Evolutionary conservation across 2,329 filamentous ascomycete species (phyloP), one percentile per base, ranked within the genome.

Genomic region (Colletotrichum chrysophilum): DNA sequence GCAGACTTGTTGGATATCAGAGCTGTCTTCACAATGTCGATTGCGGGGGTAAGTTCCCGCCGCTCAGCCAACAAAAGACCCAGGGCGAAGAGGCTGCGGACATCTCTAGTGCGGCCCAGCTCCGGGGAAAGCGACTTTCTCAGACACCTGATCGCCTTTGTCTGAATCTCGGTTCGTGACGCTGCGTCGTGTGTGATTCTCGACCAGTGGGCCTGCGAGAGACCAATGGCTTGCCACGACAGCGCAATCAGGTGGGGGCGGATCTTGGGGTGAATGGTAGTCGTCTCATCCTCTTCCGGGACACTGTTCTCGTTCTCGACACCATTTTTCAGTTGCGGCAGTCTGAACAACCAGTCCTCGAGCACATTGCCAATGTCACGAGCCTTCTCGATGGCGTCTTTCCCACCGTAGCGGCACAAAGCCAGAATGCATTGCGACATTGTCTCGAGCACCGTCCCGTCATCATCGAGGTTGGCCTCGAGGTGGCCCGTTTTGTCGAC

Each of bases 161-260:
- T 88, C 80, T 98, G 96, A 58, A 96, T 91, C 65, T 94, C 91
- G 7, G 92, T 89, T 76, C 97, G 91, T 21, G 89, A 87, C 55
- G 93, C 89, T 28, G 93, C 93, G 78, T 98, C 93, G 74, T 93
- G 94, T 0, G 96, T 98, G 81, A 93, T 89, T 68, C 93, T 91
- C 60, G 96, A 95, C 95, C 95, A 98, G 77, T 96, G 93, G 3
- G 96, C 95, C 79, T 97, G 93, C 16, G 94, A 94, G 70, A 98
- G 89, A 1, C 96, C 97, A 77, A 98, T 93, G 9, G 95, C 94
- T 80, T 96, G 93, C 90, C 96, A 97, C 28, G 94, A 91, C 74
- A 93, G 85, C 4, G 94, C 93, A 71, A 96, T 85, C 14, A 92
- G 89, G 28, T 88, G 87, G 7, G 91, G 89, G 34, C 92, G 87